Base-by-base conservation (phyloP, 441 rosid species). In the Eugenia klotzschiana region DNA sequence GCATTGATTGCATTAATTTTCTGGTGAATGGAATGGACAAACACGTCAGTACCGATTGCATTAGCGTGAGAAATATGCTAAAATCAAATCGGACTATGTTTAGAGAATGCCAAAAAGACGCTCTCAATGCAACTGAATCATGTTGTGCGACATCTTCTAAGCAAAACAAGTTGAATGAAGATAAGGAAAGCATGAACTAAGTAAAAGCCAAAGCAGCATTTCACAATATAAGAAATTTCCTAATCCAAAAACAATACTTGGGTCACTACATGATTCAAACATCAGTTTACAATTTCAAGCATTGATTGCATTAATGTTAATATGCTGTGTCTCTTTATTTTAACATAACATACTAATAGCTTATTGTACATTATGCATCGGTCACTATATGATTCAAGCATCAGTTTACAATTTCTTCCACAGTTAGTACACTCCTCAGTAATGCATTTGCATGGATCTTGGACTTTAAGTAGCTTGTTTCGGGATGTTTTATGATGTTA, bases 1-100 rank as follows among this genome's bases (percentile, higher is more conserved):
- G 89, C 77, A 84, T 89, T 93, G 72, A 95, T 94, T 33, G 92
- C 87, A 84, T 89, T 91, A 89, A 95, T 85, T 88, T 90, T 95
- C 98, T 95, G 93, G 58, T 86, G 5, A 22, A 80, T 6, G 46
- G 43, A 27, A 69, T 69, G 20, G 51, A 53, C 46, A 73, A 26
- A 77, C 52, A 8, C n/a, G 40, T 43, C 23, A 40, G 27, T 5
- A 20, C 25, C 15, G 2, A 37, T 5, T 69, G 25, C 25, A 18
- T 69, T 33, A 64, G 74, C 7, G 3, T 7, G 3, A 64, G n/a
- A 33, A 64, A 18, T 18, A 33, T 33, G 16, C 20, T 33, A 33
- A 33, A 33, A 60, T 29, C 73, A 60, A 29, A 69, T 9, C 7
- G 2, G 7, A 33, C 7, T 20, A 33, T 37, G 46, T 69, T 33